Percentiles rank a stretch among this genome's conserved stretches.
phyloP scores from a whole-genome alignment of 1,284 basidiomycete genomes.

The Malassezia brasiliensis region DNA sequence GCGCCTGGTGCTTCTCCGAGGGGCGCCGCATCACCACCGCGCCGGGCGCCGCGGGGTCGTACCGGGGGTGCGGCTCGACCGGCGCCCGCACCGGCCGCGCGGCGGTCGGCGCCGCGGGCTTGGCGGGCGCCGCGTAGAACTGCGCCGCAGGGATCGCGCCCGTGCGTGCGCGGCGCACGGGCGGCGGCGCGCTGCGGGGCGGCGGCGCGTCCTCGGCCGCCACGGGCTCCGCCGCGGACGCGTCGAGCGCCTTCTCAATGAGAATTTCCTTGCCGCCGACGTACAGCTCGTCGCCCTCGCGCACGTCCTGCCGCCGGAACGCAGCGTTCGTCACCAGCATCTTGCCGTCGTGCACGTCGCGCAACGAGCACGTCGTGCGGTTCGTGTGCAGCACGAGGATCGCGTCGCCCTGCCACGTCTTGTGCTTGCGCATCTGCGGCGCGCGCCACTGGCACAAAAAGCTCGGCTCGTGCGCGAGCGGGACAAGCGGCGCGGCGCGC shows the following conservation, averaged over 20 bases:
- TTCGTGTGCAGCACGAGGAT: constrained; percentile 34
- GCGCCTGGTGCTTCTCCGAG: constrained; percentile 59
- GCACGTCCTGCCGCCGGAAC: constrained; percentile 4
- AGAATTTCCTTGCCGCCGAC: constrained; percentile 18
- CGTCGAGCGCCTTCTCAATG: constrained; percentile 5
- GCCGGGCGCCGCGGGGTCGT: constrained; percentile 49
- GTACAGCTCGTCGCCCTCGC: constrained; percentile 15
- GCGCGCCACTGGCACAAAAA: constrained; percentile 53
- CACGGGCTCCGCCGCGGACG: not conserved
- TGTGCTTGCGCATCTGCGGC: constrained; percentile 67
- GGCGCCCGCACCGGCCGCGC: not conserved
- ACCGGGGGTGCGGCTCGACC: constrained; percentile 17
- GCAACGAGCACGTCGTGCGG: constrained; percentile 25
- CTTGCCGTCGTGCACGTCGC: constrained; percentile 30
- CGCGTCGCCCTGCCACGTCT: constrained; percentile 67
- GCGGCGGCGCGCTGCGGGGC: not conserved
- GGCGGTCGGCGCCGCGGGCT: not conserved
- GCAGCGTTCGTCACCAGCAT: constrained; percentile 18
- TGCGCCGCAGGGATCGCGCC: constrained; percentile 11
- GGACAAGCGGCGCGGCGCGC: not conserved
- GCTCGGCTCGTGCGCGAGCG: constrained; percentile 24
- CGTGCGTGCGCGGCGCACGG: not conserved
- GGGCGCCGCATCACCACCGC: constrained; percentile 81
- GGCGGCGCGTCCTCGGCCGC: not conserved
- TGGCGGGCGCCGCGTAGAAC: constrained; percentile 7